Conservation (phyloP, 441 rosid species). For the Euphorbia schlechtendalii region DNA sequence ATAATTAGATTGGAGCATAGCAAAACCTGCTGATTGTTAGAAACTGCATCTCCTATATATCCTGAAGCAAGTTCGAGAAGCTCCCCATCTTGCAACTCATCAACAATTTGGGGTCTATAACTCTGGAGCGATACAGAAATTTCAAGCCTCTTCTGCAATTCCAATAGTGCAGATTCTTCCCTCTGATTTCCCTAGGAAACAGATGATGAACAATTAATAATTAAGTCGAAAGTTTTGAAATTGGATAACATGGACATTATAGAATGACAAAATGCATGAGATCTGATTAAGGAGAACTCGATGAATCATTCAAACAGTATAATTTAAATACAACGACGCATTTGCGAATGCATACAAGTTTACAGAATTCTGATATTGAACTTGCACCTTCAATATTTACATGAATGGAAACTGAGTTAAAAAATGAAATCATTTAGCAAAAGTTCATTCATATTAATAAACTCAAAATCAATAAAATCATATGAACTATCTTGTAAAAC, state of each 20-base stretch:
- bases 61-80: slow-evolving; percentile 63
- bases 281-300: neutral
- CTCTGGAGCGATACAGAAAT: slow-evolving; percentile 44
- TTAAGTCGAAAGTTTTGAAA: slow-evolving; percentile 5
- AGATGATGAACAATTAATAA: slow-evolving; percentile 7
- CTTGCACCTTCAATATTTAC: neutral
- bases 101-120: slow-evolving; percentile 41
- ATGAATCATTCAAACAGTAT: neutral
- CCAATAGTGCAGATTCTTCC: slow-evolving; percentile 44
- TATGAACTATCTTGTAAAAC: neutral
- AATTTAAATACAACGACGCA: neutral
- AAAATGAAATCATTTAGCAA: neutral
- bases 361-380: neutral
- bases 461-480: too few species aligned
- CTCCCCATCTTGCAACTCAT: slow-evolving; percentile 70
- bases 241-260: neutral
- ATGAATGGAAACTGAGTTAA: neutral
- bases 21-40: slow-evolving; percentile 40
- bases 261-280: neutral
- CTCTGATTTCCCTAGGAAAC: slow-evolving; percentile 49
- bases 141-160: slow-evolving; percentile 58
- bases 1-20: slow-evolving; percentile 24
- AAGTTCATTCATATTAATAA: neutral
- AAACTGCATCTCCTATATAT: slow-evolving; percentile 41
- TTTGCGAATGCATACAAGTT: neutral